Conservation (phyloP, 345 rosid genomes). For the Brassica juncea region DNA sequence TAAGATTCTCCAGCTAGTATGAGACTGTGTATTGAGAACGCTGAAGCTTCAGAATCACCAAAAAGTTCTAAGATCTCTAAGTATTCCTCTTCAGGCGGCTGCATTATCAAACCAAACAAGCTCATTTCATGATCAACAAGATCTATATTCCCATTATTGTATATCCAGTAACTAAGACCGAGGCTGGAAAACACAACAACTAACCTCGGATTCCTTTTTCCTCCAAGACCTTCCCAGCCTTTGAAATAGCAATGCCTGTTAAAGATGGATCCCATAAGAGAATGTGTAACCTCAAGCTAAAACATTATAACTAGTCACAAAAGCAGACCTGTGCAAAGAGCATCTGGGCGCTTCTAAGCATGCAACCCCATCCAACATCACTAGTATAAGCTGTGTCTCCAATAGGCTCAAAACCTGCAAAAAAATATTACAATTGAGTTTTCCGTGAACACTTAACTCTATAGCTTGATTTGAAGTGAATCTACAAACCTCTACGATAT, state of each 20-base stretch:
- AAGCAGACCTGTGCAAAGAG: slow-evolving; percentile 78
- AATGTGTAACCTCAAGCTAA: not conserved
- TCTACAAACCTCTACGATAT: slow-evolving; percentile 79
- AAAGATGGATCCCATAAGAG: slow-evolving; percentile 14
- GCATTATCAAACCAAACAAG: slow-evolving; percentile 42
- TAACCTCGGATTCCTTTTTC: not conserved
- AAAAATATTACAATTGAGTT: slow-evolving; percentile 24
- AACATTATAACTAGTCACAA: not conserved
- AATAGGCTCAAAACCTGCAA: slow-evolving; percentile 78
- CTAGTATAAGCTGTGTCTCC: slow-evolving; percentile 68
- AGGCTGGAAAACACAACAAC: not conserved
- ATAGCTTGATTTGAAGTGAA: slow-evolving; percentile 5
- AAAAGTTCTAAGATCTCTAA: slow-evolving; percentile 70
- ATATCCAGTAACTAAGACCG: not conserved
- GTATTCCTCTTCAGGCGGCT: slow-evolving; percentile 68
- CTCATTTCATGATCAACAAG: not conserved
- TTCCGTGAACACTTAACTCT: not conserved
- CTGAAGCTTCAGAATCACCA: slow-evolving; percentile 68
- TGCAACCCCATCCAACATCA: slow-evolving; percentile 95
- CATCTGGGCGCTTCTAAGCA: slow-evolving; percentile 98
- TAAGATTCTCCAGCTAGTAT: slow-evolving; percentile 69
- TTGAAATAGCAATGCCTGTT: slow-evolving; percentile 63
- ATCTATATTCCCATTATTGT: not conserved
- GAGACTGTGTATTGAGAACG: slow-evolving; percentile 88
- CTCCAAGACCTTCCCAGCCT: not conserved